Evolutionary conservation across 768 basidiomycete genomes (phyloP), one percentile per base, ranked within the genome.

Genomic region (Tremella mesenterica): DNA sequence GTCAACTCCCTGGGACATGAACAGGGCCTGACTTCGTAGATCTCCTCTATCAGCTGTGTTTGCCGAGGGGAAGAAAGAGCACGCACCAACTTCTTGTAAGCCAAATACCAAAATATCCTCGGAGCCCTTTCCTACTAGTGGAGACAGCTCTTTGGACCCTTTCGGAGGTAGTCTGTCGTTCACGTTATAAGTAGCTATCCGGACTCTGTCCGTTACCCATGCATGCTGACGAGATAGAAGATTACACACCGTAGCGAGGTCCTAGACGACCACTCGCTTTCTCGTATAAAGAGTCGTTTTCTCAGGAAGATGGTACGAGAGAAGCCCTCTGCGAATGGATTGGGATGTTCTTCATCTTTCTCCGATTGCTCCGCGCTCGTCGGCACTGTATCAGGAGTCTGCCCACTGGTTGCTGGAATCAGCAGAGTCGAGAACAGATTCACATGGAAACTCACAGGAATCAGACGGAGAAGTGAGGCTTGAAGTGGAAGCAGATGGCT

Each of bases 41-140:
- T 69, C 66, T 63, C 25, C 1, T 20, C 26, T 13, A 43, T 43
- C 44, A n/a, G 13, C 20, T 28, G 25, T 20, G 28, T 31, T 21
- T 28, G 16, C 25, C 39, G 16, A n/a, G 9, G n/a, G 4, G 8
- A 20, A 18, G 2, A 29, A 26, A 20, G 36, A 21, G 12, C 3
- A 48, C 65, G 38, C 26, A 67, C 65, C 66, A 9, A 63, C 63
- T 57, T 69, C 67, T 36, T 69, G 67, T n/a, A 66, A 62, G 1
- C 64, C 63, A 31, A 66, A 66, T 0, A 69, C 64, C 30, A 69
- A 47, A 1, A 69, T n/a, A 50, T 69, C 67, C n/a, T 63, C 62
- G 30, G 59, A 53, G 1, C 64, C 67, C 8, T 50, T 31, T 26
- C 65, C 65, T 2, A 54, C 63, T 8, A 66, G 38, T 13, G 60